Conservation (phyloP, 164 flowering plant species). For the Umbilicus rupestris region DNA sequence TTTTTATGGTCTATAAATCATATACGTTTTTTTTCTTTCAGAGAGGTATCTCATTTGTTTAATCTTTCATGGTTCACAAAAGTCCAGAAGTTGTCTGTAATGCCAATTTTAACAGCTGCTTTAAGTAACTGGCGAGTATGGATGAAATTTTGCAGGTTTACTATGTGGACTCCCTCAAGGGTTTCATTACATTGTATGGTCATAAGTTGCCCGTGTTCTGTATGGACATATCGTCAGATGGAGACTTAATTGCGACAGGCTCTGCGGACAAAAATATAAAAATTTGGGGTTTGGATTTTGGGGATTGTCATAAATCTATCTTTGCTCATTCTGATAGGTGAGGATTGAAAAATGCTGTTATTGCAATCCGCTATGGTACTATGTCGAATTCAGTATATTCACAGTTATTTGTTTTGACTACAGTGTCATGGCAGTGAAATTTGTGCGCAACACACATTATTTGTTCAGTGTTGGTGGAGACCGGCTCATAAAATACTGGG, state of each 20-base stretch:
- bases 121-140: background rate
- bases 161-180: constrained; percentile 68
- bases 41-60: background rate
- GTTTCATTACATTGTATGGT: constrained; percentile 72
- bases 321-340: constrained; percentile 96
- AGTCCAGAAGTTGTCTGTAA: background rate
- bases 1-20: background rate
- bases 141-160: constrained; percentile 45
- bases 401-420: constrained; percentile 14
- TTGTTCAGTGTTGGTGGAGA: constrained; percentile 92
- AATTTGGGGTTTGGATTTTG: constrained; percentile 99
- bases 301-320: constrained; percentile 91
- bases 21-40: background rate
- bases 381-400: background rate
- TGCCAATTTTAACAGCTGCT: background rate
- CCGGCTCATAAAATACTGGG: constrained; percentile 91
- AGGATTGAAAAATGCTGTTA: background rate
- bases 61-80: background rate
- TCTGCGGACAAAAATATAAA: constrained; percentile 91
- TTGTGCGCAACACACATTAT: constrained; percentile 87
- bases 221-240: constrained; percentile 94
- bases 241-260: constrained; percentile 77
- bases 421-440: constrained; percentile 89
- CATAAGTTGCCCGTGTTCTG: constrained; percentile 85
- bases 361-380: background rate